Evolutionary conservation across 2,329 filamentous ascomycete genomes (phyloP).

Genomic region (Lojkania enalia): DNA sequence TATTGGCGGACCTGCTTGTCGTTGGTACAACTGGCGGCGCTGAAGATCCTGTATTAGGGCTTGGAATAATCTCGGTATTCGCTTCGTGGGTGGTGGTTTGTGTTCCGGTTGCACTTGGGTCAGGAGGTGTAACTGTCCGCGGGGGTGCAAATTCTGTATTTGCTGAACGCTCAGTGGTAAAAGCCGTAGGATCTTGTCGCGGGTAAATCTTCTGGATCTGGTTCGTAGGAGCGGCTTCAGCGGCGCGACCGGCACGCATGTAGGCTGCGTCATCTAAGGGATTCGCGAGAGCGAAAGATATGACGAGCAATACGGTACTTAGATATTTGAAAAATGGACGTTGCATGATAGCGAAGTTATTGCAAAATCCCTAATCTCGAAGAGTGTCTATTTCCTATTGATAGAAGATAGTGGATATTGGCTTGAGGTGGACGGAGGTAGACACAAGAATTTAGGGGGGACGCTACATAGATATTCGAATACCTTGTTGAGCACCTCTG

Average conservation of each 20-base stretch:
- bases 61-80: constrained; percentile 9
- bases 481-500: background rate
- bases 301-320: background rate
- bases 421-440: too few relatives aligned
- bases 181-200: constrained; percentile 7
- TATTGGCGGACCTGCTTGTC: constrained; percentile 9
- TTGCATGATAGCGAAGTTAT: background rate
- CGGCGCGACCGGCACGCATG: background rate
- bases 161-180: constrained; percentile 4
- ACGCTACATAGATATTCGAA: background rate
- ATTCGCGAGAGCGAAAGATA: background rate
- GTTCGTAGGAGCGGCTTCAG: background rate
- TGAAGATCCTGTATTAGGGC: constrained; percentile 1
- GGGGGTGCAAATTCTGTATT: constrained; percentile 11
- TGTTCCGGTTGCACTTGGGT: constrained; percentile 3
- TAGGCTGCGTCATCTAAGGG: constrained; percentile 1
- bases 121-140: background rate
- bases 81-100: constrained; percentile 6
- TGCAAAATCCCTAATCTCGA: too few relatives aligned
- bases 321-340: background rate
- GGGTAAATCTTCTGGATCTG: constrained; percentile 1
- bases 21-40: constrained; percentile 6
- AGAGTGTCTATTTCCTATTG: too few relatives aligned
- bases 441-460: background rate
- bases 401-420: too few relatives aligned